Evolutionary conservation across 2,329 filamentous ascomycete species (phyloP).

Genomic region (Cladorrhinum sp.): DNA sequence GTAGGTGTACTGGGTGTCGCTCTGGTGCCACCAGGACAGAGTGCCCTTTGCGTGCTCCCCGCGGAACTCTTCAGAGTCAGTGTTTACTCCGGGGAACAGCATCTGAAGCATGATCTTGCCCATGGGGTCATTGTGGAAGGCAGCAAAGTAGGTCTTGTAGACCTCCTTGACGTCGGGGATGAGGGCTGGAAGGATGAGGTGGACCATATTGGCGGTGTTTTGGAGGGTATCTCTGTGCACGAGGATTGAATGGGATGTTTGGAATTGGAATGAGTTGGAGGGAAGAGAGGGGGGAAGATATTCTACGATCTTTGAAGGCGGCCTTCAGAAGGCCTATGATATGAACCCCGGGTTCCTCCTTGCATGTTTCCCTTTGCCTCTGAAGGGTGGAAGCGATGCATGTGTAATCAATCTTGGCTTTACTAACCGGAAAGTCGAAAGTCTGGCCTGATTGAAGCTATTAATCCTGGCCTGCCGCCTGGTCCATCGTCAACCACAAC

Average conservation of each 20-base stretch:
- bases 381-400: neutral
- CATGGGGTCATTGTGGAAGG: conserved; percentile 42
- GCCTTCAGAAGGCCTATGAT: neutral
- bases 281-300: neutral
- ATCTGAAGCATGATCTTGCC: conserved; percentile 41
- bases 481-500: neutral
- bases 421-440: too few species aligned
- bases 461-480: neutral
- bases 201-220: conserved; percentile 33
- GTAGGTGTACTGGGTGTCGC: conserved; percentile 43
- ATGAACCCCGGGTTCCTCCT: too few species aligned
- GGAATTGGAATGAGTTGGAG: neutral
- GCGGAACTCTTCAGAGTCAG: conserved; percentile 38
- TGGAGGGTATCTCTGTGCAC: neutral
- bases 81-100: conserved; percentile 37
- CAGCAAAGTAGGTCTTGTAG: conserved; percentile 47
- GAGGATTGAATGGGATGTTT: neutral
- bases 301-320: neutral
- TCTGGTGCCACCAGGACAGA: conserved; percentile 39
- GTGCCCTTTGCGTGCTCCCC: conserved; percentile 43
- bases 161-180: conserved; percentile 45
- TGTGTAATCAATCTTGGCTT: neutral
- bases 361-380: neutral
- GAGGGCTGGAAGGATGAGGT: conserved; percentile 44
- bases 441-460: neutral